phyloP scores from a whole-genome alignment of 2,329 filamentous ascomycete species.

The Emmonsiellopsis sp. region DNA sequence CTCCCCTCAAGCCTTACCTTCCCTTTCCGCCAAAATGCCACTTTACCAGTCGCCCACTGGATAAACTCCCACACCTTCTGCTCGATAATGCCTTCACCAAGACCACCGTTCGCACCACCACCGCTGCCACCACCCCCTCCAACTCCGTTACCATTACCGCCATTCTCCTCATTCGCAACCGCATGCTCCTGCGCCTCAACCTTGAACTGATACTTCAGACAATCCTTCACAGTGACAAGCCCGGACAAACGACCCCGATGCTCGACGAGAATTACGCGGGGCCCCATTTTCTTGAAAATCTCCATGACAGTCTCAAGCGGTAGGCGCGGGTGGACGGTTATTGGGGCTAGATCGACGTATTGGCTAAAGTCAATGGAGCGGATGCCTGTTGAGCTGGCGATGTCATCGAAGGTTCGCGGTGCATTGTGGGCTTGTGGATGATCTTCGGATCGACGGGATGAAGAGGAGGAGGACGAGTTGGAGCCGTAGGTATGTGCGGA shows the following conservation, averaged over 20 bases:
- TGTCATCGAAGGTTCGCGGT: slow-evolving; percentile 52
- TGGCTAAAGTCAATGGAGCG: slow-evolving; percentile 68
- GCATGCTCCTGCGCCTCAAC: slow-evolving; percentile 73
- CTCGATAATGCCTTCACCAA: slow-evolving; percentile 19
- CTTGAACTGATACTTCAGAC: slow-evolving; percentile 94
- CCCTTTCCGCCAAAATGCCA: slow-evolving; percentile 12
- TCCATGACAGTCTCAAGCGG: slow-evolving; percentile 97
- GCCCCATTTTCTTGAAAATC: slow-evolving; percentile 95
- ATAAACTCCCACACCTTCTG: slow-evolving; percentile 30
- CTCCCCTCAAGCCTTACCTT: background rate
- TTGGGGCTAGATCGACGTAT: slow-evolving; percentile 80
- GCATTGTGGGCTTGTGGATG: slow-evolving; percentile 3
- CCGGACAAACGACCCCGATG: slow-evolving; percentile 75
- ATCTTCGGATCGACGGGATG: background rate
- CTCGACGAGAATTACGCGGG: slow-evolving; percentile 85
- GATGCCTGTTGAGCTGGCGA: slow-evolving; percentile 47
- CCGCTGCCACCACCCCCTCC: slow-evolving; percentile 12
- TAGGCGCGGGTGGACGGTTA: slow-evolving; percentile 82
- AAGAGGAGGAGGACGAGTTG: background rate
- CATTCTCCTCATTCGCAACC: slow-evolving; percentile 24
- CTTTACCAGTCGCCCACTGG: slow-evolving; percentile 20
- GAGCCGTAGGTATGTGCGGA: background rate
- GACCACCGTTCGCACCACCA: slow-evolving; percentile 11
- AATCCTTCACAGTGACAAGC: slow-evolving; percentile 93
- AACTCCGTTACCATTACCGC: slow-evolving; percentile 16